phyloP scores from a whole-genome alignment of 2,329 filamentous ascomycete genomes.

The Colletotrichum tanaceti region DNA sequence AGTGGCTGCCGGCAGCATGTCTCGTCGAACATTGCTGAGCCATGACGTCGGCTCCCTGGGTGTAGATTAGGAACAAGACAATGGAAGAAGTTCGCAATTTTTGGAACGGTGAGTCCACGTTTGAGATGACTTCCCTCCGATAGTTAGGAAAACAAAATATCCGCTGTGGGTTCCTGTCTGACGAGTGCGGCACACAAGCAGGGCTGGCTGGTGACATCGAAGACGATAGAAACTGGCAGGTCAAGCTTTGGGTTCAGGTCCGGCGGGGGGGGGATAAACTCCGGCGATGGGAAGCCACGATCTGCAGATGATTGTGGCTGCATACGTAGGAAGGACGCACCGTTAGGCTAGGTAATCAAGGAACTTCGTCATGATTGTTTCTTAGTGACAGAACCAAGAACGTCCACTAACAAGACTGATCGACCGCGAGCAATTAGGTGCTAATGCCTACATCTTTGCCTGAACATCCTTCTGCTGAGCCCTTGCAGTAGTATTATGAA shows the following conservation, averaged over 20 bases:
- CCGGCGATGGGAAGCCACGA: slow-evolving; percentile 26
- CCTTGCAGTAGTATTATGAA: neutral
- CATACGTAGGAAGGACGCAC: neutral
- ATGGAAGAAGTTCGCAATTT: neutral
- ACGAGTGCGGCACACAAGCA: neutral
- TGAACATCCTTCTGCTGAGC: neutral
- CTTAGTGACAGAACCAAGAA: neutral
- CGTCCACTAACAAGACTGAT: slow-evolving; percentile 18
- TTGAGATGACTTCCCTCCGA: neutral
- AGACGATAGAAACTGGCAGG: slow-evolving; percentile 33
- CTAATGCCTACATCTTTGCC: neutral
- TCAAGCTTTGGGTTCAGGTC: slow-evolving; percentile 16
- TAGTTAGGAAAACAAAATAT: neutral
- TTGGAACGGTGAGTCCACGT: neutral
- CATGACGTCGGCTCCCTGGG: slow-evolving; percentile 45
- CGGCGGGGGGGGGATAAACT: slow-evolving; percentile 21
- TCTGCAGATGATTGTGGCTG: slow-evolving; percentile 22
- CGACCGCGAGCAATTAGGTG: neutral
- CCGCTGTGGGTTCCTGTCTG: neutral
- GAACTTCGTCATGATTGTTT: slow-evolving; percentile 22
- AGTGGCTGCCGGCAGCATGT: slow-evolving; percentile 48
- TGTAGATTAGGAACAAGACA: neutral
- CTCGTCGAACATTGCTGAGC: slow-evolving; percentile 48
- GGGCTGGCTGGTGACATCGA: slow-evolving; percentile 22
- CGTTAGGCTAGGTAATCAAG: slow-evolving; percentile 1